A percentile compares a stretch with the other conserved stretches of the same genome.
These are phyloP conservation scores for Gloeopeniophorella convolvens DNA, from an alignment of 768 basidiomycete genomes.

Conservation along the genomic window DNA sequence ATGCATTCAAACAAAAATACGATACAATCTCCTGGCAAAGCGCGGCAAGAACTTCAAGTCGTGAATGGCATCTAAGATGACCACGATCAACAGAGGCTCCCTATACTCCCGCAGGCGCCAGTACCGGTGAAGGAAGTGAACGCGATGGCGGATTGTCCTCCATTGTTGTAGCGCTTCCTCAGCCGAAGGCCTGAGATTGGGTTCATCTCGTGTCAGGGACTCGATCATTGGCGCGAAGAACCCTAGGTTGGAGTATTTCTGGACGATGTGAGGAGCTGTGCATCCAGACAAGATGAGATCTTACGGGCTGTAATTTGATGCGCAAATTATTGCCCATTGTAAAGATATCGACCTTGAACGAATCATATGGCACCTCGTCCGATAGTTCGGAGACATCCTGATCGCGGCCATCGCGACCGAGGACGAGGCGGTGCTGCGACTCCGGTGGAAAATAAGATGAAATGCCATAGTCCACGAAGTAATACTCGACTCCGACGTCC, in stretches of 20 bases:
- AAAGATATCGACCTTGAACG: conserved; percentile 21
- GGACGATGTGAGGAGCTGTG: background rate
- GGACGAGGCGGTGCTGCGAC: background rate
- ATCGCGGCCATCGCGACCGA: conserved; percentile 3
- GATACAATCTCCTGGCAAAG: no score
- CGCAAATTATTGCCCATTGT: conserved; percentile 8
- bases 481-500: conserved; percentile 6
- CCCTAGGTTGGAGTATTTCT: background rate
- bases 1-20: no score
- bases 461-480: conserved; percentile 13
- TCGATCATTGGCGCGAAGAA: conserved; percentile 2
- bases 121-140: background rate
- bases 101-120: background rate
- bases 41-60: background rate
- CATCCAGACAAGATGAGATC: no score
- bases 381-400: conserved; percentile 17
- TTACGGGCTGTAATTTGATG: background rate
- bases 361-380: conserved; percentile 9
- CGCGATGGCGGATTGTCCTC: background rate
- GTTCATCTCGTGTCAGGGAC: background rate
- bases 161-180: background rate
- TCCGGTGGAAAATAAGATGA: conserved; percentile 3
- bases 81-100: background rate
- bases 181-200: background rate
- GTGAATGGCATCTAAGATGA: background rate